These are phyloP conservation scores for Aspergillus costaricaensis DNA, from an alignment of 2,329 filamentous ascomycete genomes.

Conservation along the genomic window DNA sequence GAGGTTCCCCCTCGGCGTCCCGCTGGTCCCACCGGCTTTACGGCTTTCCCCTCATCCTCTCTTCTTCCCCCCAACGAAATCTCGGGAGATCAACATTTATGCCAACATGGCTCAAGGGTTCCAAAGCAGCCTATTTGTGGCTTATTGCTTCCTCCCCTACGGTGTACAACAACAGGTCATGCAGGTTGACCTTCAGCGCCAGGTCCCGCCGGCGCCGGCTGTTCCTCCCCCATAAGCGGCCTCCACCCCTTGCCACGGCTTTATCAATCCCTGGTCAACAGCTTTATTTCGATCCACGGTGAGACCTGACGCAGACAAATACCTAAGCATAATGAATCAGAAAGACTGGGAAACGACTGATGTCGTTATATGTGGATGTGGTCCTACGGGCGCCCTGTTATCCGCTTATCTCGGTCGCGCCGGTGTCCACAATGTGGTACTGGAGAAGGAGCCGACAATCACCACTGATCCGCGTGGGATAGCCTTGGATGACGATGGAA, in stretches of 20 bases:
- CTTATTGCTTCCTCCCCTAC: too few species aligned
- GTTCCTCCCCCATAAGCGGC: too few species aligned
- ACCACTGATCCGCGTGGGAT: constrained; percentile 38
- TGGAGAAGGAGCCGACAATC: constrained; percentile 34
- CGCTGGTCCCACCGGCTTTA: not conserved
- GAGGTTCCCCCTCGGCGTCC: not conserved
- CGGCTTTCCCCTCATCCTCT: not conserved
- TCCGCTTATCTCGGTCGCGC: constrained; percentile 30
- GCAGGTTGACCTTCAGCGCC: too few species aligned
- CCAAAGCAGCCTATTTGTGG: too few species aligned
- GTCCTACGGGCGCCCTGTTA: constrained; percentile 36
- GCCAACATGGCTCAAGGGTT: not conserved
- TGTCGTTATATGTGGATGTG: constrained; percentile 38
- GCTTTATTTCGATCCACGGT: not conserved
- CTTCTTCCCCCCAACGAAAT: not conserved
- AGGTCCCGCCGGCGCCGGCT: too few species aligned
- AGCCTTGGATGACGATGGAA: constrained; percentile 37
- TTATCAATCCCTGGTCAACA: not conserved
- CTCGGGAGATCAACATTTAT: not conserved
- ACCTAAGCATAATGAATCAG: not conserved
- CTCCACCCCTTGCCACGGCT: not conserved
- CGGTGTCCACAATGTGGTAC: constrained; percentile 27
- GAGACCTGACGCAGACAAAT: not conserved
- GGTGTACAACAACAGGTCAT: too few species aligned
- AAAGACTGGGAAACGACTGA: constrained; percentile 23